phyloP scores from a whole-genome alignment of 305 asterid genomes.

The Vinca major region DNA sequence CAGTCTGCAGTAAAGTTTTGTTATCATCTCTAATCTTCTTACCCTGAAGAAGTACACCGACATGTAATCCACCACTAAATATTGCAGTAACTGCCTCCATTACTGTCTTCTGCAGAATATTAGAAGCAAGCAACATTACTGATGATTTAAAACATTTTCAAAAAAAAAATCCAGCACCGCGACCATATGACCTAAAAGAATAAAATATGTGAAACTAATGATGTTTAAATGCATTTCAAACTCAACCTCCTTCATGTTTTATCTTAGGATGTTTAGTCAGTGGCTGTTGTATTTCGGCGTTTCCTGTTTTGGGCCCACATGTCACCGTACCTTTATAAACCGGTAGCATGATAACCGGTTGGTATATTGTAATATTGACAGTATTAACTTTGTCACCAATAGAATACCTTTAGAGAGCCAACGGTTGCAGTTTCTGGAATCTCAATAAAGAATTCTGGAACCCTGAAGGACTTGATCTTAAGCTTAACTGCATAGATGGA shows the following conservation, averaged over 20 bases:
- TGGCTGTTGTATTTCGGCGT: not conserved
- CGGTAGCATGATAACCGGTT: not conserved
- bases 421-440: slow-evolving; percentile 88
- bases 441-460: slow-evolving; percentile 82
- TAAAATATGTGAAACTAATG: not conserved
- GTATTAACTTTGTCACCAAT: not conserved
- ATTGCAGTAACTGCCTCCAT: slow-evolving; percentile 82
- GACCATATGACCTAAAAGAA: not conserved
- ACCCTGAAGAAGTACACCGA: slow-evolving; percentile 89
- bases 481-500: slow-evolving; percentile 61
- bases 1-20: slow-evolving; percentile 75
- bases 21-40: slow-evolving; percentile 83
- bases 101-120: slow-evolving; percentile 57
- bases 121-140: slow-evolving; percentile 11
- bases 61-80: slow-evolving; percentile 69
- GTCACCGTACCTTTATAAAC: no score
- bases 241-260: not conserved
- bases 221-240: not conserved
- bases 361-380: no score
- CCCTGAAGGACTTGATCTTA: slow-evolving; percentile 81
- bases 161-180: not conserved
- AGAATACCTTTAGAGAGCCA: slow-evolving; percentile 81
- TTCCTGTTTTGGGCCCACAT: not conserved
- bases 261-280: not conserved
- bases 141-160: no score